Conservation (phyloP, 139 green algal genomes). For the Chlamydomonas eustigma region DNA sequence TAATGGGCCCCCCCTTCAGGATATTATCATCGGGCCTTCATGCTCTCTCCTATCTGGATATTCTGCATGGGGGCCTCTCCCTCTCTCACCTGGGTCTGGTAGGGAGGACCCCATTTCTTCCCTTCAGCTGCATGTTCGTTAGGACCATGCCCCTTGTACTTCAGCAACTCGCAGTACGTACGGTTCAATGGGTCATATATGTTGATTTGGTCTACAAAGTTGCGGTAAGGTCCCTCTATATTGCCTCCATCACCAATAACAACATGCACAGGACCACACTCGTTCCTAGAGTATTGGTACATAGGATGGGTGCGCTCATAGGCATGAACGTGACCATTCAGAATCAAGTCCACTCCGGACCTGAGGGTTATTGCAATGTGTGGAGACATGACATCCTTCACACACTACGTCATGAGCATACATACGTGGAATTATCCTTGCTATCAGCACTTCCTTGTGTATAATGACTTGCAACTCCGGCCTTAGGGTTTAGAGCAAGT, state of each 20-base stretch:
- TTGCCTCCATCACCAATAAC: conserved; percentile 32
- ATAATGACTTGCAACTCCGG: not conserved
- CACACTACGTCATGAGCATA: not conserved
- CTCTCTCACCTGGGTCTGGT: not conserved
- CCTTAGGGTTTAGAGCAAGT: not conserved
- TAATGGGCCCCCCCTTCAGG: not conserved
- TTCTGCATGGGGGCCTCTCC: not conserved
- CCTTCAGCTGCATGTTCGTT: not conserved
- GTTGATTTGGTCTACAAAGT: conserved; percentile 22
- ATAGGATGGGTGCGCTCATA: conserved; percentile 48
- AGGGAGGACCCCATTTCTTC: not conserved
- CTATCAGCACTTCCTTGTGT: too few relatives aligned
- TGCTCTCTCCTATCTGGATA: not conserved
- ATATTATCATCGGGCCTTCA: too few relatives aligned
- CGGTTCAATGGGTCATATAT: not conserved
- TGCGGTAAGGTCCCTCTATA: conserved; percentile 26
- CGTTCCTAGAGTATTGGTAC: conserved; percentile 34
- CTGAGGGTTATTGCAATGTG: not conserved
- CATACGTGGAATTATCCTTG: too few relatives aligned
- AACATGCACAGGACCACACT: conserved; percentile 25
- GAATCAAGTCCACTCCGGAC: conserved; percentile 19
- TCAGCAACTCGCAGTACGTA: not conserved
- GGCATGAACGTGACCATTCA: conserved; percentile 51
- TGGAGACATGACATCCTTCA: not conserved
- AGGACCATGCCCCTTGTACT: not conserved